These are phyloP conservation scores for Globisporangium nunn DNA, from an alignment of 352 stramenopile genomes.

Conservation along the genomic window DNA sequence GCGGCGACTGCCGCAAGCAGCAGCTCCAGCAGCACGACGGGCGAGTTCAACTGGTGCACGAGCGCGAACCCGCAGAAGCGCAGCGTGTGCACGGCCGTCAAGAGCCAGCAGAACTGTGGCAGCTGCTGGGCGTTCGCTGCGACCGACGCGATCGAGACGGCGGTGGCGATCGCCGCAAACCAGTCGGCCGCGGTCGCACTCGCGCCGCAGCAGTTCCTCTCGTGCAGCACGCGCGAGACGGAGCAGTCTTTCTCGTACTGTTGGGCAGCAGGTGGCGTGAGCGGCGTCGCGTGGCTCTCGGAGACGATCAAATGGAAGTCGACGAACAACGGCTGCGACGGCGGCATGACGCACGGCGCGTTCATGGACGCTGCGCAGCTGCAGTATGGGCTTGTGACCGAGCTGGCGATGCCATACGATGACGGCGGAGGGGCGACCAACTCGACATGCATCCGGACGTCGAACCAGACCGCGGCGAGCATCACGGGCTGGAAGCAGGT, in stretches of 20 bases:
- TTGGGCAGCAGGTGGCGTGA: constrained; percentile 36
- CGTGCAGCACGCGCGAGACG: constrained; percentile 54
- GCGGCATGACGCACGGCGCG: constrained; percentile 76
- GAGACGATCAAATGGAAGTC: constrained; percentile 70
- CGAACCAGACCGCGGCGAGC: constrained; percentile 55
- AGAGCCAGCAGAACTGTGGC: constrained; percentile 78
- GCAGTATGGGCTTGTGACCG: constrained; percentile 52
- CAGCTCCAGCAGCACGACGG: constrained; percentile 9
- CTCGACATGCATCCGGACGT: constrained; percentile 12
- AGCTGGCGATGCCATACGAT: constrained; percentile 69
- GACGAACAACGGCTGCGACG: constrained; percentile 67
- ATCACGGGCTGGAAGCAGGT: constrained; percentile 68
- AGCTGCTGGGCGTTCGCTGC: constrained; percentile 79
- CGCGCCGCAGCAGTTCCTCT: constrained; percentile 74
- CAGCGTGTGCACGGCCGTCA: constrained; percentile 68
- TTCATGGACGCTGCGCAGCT: constrained; percentile 67
- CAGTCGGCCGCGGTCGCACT: constrained; percentile 49
- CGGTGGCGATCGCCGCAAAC: constrained; percentile 58
- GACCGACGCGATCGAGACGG: constrained; percentile 71
- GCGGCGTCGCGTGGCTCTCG: constrained; percentile 46
- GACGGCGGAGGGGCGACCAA: constrained; percentile 7
- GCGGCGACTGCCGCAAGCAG: constrained; percentile 10
- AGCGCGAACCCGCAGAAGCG: constrained; percentile 51
- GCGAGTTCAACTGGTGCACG: constrained; percentile 67
- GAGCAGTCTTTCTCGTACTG: constrained; percentile 75